phyloP scores from a whole-genome alignment of 163 green algal genomes.

The Scenedesmus sp. region DNA sequence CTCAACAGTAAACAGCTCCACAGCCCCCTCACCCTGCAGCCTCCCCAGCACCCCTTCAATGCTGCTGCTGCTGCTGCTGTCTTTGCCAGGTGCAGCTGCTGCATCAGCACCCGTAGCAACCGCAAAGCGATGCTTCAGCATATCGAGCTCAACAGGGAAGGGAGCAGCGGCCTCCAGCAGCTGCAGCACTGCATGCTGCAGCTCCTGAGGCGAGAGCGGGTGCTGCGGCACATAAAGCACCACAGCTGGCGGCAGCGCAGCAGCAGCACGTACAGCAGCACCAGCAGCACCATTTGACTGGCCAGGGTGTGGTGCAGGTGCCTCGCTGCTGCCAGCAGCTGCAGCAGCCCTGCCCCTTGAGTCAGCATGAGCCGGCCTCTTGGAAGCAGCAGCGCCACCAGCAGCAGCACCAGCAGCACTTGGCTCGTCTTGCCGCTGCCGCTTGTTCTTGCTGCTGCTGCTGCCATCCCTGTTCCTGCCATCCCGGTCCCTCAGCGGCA shows the following conservation, averaged over 20 bases:
- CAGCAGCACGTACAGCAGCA: neutral
- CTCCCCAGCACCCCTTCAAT: neutral
- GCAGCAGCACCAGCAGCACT: neutral
- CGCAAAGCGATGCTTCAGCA: neutral
- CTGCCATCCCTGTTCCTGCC: constrained; percentile 7
- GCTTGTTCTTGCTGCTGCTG: constrained; percentile 25
- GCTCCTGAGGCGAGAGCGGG: neutral
- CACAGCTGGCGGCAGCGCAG: neutral
- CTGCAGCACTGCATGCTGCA: neutral
- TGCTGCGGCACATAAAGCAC: neutral
- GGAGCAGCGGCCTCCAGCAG: neutral
- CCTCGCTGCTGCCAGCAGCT: neutral
- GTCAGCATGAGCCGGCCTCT: neutral
- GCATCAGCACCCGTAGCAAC: neutral
- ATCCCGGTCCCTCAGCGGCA: neutral
- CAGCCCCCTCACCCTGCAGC: neutral
- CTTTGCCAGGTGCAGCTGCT: neutral
- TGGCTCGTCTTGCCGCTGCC: neutral
- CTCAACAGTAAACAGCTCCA: neutral
- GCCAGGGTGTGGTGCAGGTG: neutral
- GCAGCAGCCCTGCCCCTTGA: neutral
- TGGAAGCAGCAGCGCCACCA: neutral
- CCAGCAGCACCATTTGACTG: neutral
- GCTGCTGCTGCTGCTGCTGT: neutral
- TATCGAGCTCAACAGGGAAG: neutral